Percentiles rank a stretch among this genome's conserved stretches.
phyloP scores from a whole-genome alignment of 805 yeast species.

The Saccharomycopsis selenospora region DNA sequence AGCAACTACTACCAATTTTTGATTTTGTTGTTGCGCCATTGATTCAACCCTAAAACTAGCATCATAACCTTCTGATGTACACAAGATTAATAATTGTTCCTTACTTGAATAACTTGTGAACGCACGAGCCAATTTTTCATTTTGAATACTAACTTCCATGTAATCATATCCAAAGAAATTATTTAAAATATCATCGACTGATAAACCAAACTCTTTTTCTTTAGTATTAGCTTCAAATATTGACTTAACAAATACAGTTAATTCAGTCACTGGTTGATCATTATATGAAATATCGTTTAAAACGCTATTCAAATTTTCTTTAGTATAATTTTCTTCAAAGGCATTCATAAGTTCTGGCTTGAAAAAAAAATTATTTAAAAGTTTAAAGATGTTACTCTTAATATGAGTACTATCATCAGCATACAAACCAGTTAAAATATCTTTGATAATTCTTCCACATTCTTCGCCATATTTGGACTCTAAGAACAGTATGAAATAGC shows the following conservation, averaged over 20 bases:
- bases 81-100: conserved; percentile 41
- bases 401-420: neutral
- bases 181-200: neutral
- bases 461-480: conserved; percentile 6
- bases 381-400: neutral
- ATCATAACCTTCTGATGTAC: conserved; percentile 59
- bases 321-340: neutral
- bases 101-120: conserved; percentile 10
- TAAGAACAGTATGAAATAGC: conserved; percentile 28
- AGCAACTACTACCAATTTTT: conserved; percentile 41
- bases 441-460: neutral
- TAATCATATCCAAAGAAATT: conserved; percentile 1
- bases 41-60: conserved; percentile 48
- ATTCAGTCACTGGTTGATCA: neutral
- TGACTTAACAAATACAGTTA: neutral
- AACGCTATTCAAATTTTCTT: neutral
- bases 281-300: neutral
- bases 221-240: neutral
- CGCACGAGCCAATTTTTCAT: neutral
- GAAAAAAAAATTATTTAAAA: neutral
- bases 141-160: conserved; percentile 1
- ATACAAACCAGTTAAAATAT: neutral
- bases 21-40: conserved; percentile 31
- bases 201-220: neutral
- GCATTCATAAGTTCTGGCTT: neutral